Base-by-base conservation (phyloP, 202 grass and related monocot species). In the Bolboschoenoplectus hybrid region DNA sequence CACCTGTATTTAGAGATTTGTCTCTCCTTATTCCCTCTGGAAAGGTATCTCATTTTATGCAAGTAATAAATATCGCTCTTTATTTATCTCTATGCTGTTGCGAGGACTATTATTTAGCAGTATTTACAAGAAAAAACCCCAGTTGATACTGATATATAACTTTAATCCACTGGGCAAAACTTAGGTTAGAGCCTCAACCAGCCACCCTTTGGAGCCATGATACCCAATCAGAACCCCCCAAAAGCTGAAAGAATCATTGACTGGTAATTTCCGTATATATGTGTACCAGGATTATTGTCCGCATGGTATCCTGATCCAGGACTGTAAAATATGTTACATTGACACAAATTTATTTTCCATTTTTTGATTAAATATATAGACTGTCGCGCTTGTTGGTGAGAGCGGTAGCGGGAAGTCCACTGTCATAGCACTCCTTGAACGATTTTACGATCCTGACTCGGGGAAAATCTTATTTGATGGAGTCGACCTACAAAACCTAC, bases 321-420 rank as follows among this genome's bases (percentile, higher is more conserved):
- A 32, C 40, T 86, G 67, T 58, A 81, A 74, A 67, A 61, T 2
- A 14, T 68, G 44, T 52, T 67, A 40, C 41, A 65, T 68, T 10
- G 7, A 63, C 65, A 69, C 20, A 39, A 64, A 19, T 32, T 66
- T 86, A 84, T 84, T 82, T 9, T 79, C 50, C 72, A 13, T 44
- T n/a, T 81, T 40, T 81, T 67, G 41, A 63, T 50, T 60, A 17
- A 58, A 79, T 32, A 79, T 32, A n/a, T 79, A 94, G 94, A 91
- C 80, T 26, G 90, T 92, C 65, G 94, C 92, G 10, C 92, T 94
- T 52, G 94, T 94, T 8, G 94, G 94, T 55, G 92, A 94, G 76
- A 97, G 94, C 71, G 94, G 94, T 35, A 92, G 91, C 57, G 90
- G 91, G 2, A 97, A 97, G 68, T 97, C 91, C 3, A 97, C 94